Percentiles rank a stretch among this genome's conserved stretches.
Evolutionary conservation across 768 basidiomycete genomes (phyloP).

Genomic region (Mycena vulgaris): DNA sequence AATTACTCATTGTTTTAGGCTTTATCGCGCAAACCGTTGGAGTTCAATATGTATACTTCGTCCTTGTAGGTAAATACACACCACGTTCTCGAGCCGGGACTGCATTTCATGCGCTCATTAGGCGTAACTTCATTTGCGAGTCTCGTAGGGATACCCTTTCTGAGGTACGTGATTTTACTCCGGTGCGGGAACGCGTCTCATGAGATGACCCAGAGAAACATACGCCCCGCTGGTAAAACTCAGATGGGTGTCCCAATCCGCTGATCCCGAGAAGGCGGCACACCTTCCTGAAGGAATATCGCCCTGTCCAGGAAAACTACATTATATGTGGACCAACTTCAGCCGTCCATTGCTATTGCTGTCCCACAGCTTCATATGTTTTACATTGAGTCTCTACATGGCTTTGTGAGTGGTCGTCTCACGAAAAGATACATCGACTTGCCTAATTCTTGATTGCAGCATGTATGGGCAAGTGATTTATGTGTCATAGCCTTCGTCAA

Average conservation of each 20-base stretch:
- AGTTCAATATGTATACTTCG: slow-evolving; percentile 72
- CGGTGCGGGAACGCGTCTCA: too few relatives aligned
- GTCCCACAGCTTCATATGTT: slow-evolving; percentile 75
- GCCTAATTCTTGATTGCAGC: slow-evolving; percentile 47
- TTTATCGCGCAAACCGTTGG: slow-evolving; percentile 74
- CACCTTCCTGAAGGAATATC: slow-evolving; percentile 6
- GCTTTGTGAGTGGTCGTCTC: slow-evolving; percentile 68
- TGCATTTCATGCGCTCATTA: slow-evolving; percentile 28
- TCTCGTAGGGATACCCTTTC: slow-evolving; percentile 69
- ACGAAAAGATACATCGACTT: background rate
- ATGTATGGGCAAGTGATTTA: slow-evolving; percentile 65
- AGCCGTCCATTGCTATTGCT: slow-evolving; percentile 72
- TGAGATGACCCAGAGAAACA: slow-evolving; percentile 63
- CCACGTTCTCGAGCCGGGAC: background rate
- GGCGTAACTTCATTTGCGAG: slow-evolving; percentile 61
- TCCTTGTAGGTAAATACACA: slow-evolving; percentile 56
- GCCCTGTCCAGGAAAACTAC: slow-evolving; percentile 40
- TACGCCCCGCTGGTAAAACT: slow-evolving; percentile 80
- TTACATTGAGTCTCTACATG: slow-evolving; percentile 79
- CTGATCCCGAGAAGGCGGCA: slow-evolving; percentile 63
- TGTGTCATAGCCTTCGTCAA: background rate
- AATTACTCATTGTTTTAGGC: slow-evolving; percentile 40
- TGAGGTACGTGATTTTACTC: slow-evolving; percentile 45
- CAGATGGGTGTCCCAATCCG: slow-evolving; percentile 54
- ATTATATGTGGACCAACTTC: slow-evolving; percentile 74